phyloP scores from a whole-genome alignment of 2,329 filamentous ascomycete genomes.

The Raffaelea arxii region DNA sequence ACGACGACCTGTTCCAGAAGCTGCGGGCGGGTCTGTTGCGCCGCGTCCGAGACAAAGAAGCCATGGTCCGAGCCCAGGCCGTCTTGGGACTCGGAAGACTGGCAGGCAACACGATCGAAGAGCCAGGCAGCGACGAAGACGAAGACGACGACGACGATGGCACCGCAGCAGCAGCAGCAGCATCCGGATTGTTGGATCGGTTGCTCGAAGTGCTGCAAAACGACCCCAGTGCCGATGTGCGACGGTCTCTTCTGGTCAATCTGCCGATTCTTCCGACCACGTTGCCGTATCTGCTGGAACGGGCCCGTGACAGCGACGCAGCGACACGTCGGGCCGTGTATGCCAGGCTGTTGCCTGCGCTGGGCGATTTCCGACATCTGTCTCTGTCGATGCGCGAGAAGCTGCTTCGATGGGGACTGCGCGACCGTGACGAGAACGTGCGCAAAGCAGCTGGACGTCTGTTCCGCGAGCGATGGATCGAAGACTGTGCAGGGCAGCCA shows the following conservation, averaged over 20 bases:
- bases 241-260: conserved; percentile 79
- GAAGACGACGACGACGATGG: conserved; percentile 35
- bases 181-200: conserved; percentile 66
- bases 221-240: conserved; percentile 87
- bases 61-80: conserved; percentile 84
- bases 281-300: conserved; percentile 78
- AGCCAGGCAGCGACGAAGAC: conserved; percentile 42
- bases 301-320: conserved; percentile 80
- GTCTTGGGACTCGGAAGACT: conserved; percentile 82
- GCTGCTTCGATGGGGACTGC: conserved; percentile 84
- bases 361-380: conserved; percentile 90
- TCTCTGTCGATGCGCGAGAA: conserved; percentile 94
- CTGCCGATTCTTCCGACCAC: conserved; percentile 78
- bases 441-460: conserved; percentile 82
- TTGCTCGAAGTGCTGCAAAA: conserved; percentile 85
- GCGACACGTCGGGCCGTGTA: conserved; percentile 80
- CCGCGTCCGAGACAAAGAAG: conserved; percentile 86
- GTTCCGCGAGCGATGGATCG: conserved; percentile 95
- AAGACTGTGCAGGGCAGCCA: conserved; percentile 70
- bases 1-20: conserved; percentile 81
- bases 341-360: conserved; percentile 70
- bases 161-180: conserved; percentile 39
- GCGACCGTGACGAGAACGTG: conserved; percentile 89
- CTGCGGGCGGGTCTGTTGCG: conserved; percentile 71
- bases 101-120: conserved; percentile 67